phyloP scores from a whole-genome alignment of 106 monocot species.

The Triglochin maritima region DNA sequence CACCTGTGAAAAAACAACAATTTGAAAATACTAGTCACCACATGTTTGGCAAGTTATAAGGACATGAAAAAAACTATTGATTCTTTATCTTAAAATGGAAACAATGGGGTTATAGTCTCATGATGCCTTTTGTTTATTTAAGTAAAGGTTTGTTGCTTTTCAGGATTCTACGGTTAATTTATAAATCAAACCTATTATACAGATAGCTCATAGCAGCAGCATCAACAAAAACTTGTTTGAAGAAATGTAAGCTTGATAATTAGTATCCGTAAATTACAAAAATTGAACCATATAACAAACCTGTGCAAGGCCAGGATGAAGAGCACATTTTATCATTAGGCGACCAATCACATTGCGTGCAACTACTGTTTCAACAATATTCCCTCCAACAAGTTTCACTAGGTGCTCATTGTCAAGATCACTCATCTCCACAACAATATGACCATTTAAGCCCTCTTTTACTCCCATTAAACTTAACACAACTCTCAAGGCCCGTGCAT shows the following conservation, averaged over 20 bases:
- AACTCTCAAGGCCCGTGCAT: slow-evolving; percentile 83
- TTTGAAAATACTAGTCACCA: not conserved
- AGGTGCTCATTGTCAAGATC: slow-evolving; percentile 95
- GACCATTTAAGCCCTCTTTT: slow-evolving; percentile 79
- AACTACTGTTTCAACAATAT: slow-evolving; percentile 85
- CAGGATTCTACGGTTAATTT: too few relatives aligned
- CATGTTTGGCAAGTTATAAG: too few relatives aligned
- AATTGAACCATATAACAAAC: slow-evolving; percentile 9
- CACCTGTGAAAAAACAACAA: slow-evolving; percentile 40
- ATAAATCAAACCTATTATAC: too few relatives aligned
- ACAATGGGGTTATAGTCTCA: too few relatives aligned
- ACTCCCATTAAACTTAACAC: slow-evolving; percentile 88
- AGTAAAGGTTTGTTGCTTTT: too few relatives aligned
- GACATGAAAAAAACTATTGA: too few relatives aligned
- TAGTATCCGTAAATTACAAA: too few relatives aligned
- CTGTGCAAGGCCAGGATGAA: slow-evolving; percentile 97
- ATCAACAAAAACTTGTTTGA: too few relatives aligned
- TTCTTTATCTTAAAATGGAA: too few relatives aligned
- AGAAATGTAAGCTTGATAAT: too few relatives aligned
- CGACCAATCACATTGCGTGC: slow-evolving; percentile 99
- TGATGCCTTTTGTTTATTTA: too few relatives aligned
- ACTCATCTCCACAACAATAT: slow-evolving; percentile 91
- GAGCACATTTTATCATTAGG: slow-evolving; percentile 91
- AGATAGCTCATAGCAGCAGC: too few relatives aligned
- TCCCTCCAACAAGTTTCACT: slow-evolving; percentile 89